phyloP scores from a whole-genome alignment of 305 asterid species.

The Solanum aculeatissimum region DNA sequence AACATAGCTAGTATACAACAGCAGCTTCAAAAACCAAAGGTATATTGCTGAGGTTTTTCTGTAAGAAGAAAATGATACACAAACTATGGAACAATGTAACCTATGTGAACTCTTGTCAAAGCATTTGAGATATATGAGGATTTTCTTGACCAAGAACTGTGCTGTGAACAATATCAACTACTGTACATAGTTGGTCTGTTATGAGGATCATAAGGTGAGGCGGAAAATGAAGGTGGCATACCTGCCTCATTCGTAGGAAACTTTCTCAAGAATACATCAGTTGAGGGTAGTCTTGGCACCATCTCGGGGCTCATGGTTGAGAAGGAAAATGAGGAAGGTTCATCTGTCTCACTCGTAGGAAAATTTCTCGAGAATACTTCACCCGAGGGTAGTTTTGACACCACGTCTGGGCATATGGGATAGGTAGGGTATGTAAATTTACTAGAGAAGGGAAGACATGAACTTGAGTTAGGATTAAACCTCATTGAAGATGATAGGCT shows the following conservation, averaged over 20 bases:
- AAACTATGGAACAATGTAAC: neutral
- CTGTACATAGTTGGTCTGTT: constrained; percentile 31
- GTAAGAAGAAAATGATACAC: neutral
- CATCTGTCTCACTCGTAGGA: constrained; percentile 18
- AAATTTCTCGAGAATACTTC: constrained; percentile 26
- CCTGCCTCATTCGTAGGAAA: constrained; percentile 18
- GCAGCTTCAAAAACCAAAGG: neutral
- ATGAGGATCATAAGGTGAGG: constrained; percentile 23
- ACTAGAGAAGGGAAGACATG: constrained; percentile 13
- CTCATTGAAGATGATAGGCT: constrained; percentile 19
- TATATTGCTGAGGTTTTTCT: neutral
- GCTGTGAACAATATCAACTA: neutral
- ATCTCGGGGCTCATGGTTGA: constrained; percentile 14
- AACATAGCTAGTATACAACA: neutral
- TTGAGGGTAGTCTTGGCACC: constrained; percentile 14
- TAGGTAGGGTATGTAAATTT: neutral
- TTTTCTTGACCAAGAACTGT: neutral
- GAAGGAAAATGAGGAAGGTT: constrained; percentile 10
- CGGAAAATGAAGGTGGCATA: constrained; percentile 18
- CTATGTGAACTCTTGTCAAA: neutral
- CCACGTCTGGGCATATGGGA: constrained; percentile 16
- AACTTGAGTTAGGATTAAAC: constrained; percentile 21
- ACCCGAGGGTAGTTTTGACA: constrained; percentile 18
- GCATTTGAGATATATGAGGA: neutral
- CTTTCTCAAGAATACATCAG: constrained; percentile 23